Percentiles rank a stretch among this genome's conserved stretches.
phyloP scores from a whole-genome alignment of 257 asterid genomes.

The Lithospermum erythrorhizon region DNA sequence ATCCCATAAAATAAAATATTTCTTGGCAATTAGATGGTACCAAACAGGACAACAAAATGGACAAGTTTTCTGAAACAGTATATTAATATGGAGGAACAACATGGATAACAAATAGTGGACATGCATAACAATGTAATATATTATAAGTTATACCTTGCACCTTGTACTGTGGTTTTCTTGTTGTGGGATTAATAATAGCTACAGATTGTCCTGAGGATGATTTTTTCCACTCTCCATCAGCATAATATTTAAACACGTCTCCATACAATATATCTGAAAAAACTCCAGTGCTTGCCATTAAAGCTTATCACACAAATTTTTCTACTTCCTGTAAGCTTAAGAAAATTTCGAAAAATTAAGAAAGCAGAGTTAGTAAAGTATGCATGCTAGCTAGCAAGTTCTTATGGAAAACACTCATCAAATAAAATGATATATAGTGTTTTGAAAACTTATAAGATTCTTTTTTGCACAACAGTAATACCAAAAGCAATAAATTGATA shows the following conservation, averaged over 20 bases:
- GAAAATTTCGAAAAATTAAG: no score
- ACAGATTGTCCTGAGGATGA: constrained; percentile 73
- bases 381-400: no score
- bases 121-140: not conserved
- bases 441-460: no score
- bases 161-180: constrained; percentile 73
- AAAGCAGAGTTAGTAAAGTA: no score
- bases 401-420: no score
- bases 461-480: no score
- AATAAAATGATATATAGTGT: no score
- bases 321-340: constrained; percentile 2
- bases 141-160: constrained; percentile 90
- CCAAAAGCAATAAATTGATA: no score
- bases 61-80: not conserved
- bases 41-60: no score
- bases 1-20: no score
- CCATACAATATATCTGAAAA: constrained; percentile 68
- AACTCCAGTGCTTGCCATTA: constrained; percentile 71
- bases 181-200: constrained; percentile 67
- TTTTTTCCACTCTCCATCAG: constrained; percentile 75
- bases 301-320: constrained; percentile 5
- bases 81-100: not conserved
- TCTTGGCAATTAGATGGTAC: no score
- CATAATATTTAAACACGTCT: constrained; percentile 63
- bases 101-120: not conserved